phyloP scores from a whole-genome alignment of 2,329 filamentous ascomycete genomes.

The Scopulariopsis brevicaulis region DNA sequence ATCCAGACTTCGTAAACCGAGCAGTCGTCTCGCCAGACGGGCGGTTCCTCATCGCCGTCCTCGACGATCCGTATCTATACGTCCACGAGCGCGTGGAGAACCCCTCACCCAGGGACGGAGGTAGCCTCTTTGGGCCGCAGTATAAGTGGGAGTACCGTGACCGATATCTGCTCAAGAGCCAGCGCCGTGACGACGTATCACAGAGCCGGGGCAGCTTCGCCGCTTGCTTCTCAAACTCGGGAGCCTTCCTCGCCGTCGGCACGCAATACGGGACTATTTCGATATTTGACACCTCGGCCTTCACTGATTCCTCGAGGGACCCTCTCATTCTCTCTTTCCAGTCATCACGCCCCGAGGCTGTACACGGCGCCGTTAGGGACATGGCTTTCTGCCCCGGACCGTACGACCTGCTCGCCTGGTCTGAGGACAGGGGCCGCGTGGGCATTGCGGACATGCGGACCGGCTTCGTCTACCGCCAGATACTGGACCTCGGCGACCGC shows the following conservation, averaged over 20 bases:
- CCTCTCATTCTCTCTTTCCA: constrained; percentile 65
- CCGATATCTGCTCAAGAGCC: constrained; percentile 45
- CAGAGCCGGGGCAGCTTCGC: constrained; percentile 62
- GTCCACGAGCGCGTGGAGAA: constrained; percentile 53
- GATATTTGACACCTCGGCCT: constrained; percentile 50
- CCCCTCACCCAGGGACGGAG: constrained; percentile 10
- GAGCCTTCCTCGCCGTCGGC: constrained; percentile 61
- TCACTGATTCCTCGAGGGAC: constrained; percentile 33
- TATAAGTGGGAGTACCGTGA: constrained; percentile 40
- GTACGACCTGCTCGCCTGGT: constrained; percentile 87
- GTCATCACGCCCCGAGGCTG: constrained; percentile 61
- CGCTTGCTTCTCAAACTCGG: constrained; percentile 64
- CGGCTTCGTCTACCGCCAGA: constrained; percentile 56
- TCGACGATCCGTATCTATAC: constrained; percentile 79
- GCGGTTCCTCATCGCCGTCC: constrained; percentile 66
- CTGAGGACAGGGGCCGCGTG: constrained; percentile 71
- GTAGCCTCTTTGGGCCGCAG: constrained; percentile 8
- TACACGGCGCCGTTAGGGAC: constrained; percentile 70
- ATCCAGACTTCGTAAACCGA: constrained; percentile 84
- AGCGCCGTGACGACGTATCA: constrained; percentile 39
- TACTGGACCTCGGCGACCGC: constrained; percentile 45
- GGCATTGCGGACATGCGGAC: constrained; percentile 63
- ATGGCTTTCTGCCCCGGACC: constrained; percentile 89
- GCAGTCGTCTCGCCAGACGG: constrained; percentile 90
- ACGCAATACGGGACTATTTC: constrained; percentile 75